These are phyloP conservation scores for Sporothrix pallida DNA, from an alignment of 2,329 filamentous ascomycete genomes.

Conservation along the genomic window DNA sequence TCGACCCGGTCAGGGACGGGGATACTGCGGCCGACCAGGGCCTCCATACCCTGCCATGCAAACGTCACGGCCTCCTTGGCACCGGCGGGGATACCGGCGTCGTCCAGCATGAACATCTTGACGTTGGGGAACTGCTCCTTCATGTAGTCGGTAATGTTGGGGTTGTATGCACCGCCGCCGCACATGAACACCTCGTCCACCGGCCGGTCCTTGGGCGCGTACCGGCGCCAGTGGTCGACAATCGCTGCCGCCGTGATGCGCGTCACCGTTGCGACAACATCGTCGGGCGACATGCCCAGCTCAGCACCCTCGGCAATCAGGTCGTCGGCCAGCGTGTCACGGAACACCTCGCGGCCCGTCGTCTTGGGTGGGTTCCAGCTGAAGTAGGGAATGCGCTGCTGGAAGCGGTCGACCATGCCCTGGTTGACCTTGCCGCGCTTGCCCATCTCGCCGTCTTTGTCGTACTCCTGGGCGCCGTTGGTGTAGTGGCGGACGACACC, in stretches of 20 bases:
- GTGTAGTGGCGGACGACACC: slow-evolving; percentile 61
- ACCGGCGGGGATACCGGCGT: slow-evolving; percentile 60
- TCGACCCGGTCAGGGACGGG: slow-evolving; percentile 60
- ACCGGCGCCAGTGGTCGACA: slow-evolving; percentile 55
- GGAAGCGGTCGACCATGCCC: slow-evolving; percentile 58
- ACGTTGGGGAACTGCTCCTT: slow-evolving; percentile 55
- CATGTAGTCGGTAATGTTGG: slow-evolving; percentile 61
- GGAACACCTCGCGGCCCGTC: slow-evolving; percentile 67
- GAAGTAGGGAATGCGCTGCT: slow-evolving; percentile 57
- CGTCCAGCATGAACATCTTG: slow-evolving; percentile 61
- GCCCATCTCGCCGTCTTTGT: slow-evolving; percentile 59
- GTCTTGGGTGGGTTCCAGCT: slow-evolving; percentile 58
- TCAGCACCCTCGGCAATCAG: slow-evolving; percentile 55
- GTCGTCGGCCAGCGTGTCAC: slow-evolving; percentile 60
- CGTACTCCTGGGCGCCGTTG: slow-evolving; percentile 55
- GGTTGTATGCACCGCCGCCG: slow-evolving; percentile 63
- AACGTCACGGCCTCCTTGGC: slow-evolving; percentile 67
- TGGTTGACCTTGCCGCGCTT: slow-evolving; percentile 56
- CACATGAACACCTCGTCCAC: slow-evolving; percentile 64
- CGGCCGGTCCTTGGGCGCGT: slow-evolving; percentile 51
- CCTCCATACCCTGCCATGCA: slow-evolving; percentile 66
- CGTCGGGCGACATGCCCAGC: slow-evolving; percentile 54
- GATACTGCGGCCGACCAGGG: slow-evolving; percentile 60
- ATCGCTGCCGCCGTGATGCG: slow-evolving; percentile 65
- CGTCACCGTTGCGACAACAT: slow-evolving; percentile 64